Conservation (phyloP, 1,139 yeast species). For the Suhomyces bokatorum region DNA sequence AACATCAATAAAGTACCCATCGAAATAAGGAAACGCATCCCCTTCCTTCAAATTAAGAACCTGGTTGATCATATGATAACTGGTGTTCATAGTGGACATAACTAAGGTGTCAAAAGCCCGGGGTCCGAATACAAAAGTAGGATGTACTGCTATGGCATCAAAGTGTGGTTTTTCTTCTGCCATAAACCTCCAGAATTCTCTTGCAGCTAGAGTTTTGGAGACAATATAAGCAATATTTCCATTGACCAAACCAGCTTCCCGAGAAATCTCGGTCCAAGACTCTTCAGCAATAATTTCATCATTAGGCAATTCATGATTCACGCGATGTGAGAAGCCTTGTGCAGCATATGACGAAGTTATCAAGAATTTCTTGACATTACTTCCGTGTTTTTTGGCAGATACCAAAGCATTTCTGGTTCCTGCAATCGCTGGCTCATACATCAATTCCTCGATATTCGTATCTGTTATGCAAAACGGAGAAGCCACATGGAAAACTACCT, state of each 20-base stretch:
- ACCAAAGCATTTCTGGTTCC: background rate
- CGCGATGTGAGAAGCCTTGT: background rate
- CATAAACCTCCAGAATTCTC: slow-evolving; percentile 1
- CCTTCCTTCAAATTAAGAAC: slow-evolving; percentile 15
- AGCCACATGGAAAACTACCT: background rate
- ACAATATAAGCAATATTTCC: background rate
- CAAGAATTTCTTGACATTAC: background rate
- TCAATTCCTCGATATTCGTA: background rate
- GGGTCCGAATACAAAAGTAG: slow-evolving; percentile 1
- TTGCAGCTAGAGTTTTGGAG: background rate
- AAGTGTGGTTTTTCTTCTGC: slow-evolving; percentile 2
- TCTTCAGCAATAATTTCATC: background rate
- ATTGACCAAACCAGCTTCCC: background rate
- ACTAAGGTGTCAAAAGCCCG: slow-evolving; percentile 1
- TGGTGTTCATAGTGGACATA: background rate
- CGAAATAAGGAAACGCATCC: slow-evolving; percentile 10
- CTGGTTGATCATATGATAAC: background rate
- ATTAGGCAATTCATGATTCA: background rate
- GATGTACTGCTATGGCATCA: background rate
- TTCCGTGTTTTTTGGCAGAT: background rate
- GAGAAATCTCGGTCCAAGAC: background rate
- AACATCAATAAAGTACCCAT: slow-evolving; percentile 15
- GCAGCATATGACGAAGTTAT: slow-evolving; percentile 1
- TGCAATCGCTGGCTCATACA: background rate
- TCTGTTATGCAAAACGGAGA: background rate